These are phyloP conservation scores for Thymus mandschuricus DNA, from an alignment of 257 asterid genomes.

Conservation along the genomic window DNA sequence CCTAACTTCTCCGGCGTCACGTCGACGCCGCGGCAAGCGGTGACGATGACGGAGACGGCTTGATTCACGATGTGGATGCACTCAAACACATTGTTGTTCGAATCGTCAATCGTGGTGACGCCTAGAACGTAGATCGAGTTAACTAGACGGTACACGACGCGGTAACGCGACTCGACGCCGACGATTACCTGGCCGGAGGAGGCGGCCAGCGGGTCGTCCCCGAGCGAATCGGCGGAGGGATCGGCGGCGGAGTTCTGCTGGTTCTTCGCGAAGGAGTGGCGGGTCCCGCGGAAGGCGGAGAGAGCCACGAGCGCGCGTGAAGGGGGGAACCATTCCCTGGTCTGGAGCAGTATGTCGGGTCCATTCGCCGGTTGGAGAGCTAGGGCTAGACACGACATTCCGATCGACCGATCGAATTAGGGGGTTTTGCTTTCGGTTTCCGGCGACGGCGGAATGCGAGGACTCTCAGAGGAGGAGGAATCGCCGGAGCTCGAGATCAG, in stretches of 20 bases:
- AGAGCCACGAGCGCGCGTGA: constrained; percentile 92
- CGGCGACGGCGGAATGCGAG: not conserved
- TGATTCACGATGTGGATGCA: constrained; percentile 88
- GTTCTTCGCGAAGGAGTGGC: constrained; percentile 67
- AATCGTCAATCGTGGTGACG: constrained; percentile 78
- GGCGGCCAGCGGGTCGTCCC: constrained; percentile 95
- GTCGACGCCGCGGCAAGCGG: constrained; percentile 97
- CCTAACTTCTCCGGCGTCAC: constrained; percentile 92
- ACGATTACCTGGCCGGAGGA: constrained; percentile 94
- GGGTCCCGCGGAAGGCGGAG: constrained; percentile 86
- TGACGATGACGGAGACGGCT: constrained; percentile 83
- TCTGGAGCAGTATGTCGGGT: constrained; percentile 85
- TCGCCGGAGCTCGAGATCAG: constrained; percentile 10
- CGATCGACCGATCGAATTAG: constrained; percentile 26
- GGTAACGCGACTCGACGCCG: constrained; percentile 83
- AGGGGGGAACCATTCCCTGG: constrained; percentile 99
- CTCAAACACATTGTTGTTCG: constrained; percentile 83
- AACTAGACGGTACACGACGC: constrained; percentile 86
- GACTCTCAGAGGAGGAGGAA: not conserved
- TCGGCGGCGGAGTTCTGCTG: constrained; percentile 52
- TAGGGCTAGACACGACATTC: constrained; percentile 83
- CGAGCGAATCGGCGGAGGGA: constrained; percentile 60
- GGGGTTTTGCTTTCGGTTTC: constrained; percentile 17
- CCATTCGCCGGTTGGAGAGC: constrained; percentile 94
- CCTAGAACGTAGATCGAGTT: constrained; percentile 92